Evolutionary conservation across 176 grass and related monocot genomes (phyloP).

Genomic region (Sorghum bicolor): DNA sequence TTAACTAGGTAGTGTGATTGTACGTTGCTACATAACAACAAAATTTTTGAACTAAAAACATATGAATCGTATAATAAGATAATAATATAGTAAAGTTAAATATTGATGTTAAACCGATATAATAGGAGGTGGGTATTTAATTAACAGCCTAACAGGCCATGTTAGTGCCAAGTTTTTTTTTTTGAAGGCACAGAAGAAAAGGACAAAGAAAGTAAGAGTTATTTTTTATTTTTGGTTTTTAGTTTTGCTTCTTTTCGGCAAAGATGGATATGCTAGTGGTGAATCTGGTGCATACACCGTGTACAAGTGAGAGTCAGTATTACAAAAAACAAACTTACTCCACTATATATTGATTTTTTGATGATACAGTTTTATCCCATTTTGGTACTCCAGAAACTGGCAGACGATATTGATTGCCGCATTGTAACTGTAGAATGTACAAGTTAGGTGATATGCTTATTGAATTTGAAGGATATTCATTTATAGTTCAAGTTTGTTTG

Average conservation of each 20-base stretch:
- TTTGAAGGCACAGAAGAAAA: conserved; percentile 21
- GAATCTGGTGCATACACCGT: conserved; percentile 21
- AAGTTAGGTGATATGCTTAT: background rate
- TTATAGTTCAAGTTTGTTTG: background rate
- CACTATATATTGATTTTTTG: background rate
- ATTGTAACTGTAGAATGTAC: conserved; percentile 2
- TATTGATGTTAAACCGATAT: too few relatives aligned
- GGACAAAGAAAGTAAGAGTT: background rate
- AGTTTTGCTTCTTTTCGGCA: background rate
- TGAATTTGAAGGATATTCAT: background rate
- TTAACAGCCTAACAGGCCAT: background rate
- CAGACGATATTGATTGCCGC: background rate
- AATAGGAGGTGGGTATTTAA: background rate
- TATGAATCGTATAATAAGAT: too few relatives aligned
- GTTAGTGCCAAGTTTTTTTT: conserved; percentile 45
- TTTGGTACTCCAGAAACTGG: background rate
- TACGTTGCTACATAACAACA: too few relatives aligned
- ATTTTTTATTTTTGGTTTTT: background rate
- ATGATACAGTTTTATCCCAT: background rate
- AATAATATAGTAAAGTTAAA: too few relatives aligned
- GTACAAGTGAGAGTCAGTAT: conserved; percentile 28
- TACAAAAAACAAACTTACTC: background rate
- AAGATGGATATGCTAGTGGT: conserved; percentile 20
- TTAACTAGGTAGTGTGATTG: too few relatives aligned
- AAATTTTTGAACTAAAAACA: too few relatives aligned